Base-by-base conservation (phyloP, 768 basidiomycete genomes). In the Mycena galopus region DNA sequence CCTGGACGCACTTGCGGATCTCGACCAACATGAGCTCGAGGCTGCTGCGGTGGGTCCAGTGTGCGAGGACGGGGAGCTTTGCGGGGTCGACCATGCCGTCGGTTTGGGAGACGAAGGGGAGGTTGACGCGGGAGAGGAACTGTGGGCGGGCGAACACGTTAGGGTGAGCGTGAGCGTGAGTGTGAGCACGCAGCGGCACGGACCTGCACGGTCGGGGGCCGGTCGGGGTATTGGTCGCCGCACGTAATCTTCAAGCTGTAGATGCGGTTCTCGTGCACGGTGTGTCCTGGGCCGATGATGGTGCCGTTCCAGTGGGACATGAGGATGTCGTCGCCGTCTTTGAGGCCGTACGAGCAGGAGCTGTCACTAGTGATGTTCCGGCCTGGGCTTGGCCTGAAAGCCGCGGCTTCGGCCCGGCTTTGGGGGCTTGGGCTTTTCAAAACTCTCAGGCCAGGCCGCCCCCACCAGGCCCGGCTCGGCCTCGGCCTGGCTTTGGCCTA, bases 181-280 rank as follows among this genome's bases (percentile, higher is more conserved):
- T 12, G 11, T 30, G 21, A 21, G 19, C 32, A 4, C 5, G 30
- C 51, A 16, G 19, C 16, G 3, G 14, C 21, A 21, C 53, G 35
- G 33, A 72, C 71, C 71, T 93, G 91, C 67, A 99, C 90, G 21
- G 85, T 82, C 19, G 97, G 97, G 4, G 93, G 94, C 0, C 68
- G 66, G 58, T 97, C 95, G 32, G 95, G 94, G 81, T 96, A 96
- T 4, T 78, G 66, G 2, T 89, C 84, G 60, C 91, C 94, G 78
- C 97, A 99, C 78, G 86, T 85, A 80, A 99, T 97, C 85, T 93
- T 94, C 78, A 99, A 89, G 62, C 92, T 93, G 89, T 98, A 99
- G 84, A 99, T 99, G 65, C 98, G 91, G 85, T 99, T 99, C 89
- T 99, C 97, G 83, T 98, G 96, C 5, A 97, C 96, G 27, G 96